phyloP scores from a whole-genome alignment of 495 filamentous ascomycete genomes.

The Tuber aestivum region DNA sequence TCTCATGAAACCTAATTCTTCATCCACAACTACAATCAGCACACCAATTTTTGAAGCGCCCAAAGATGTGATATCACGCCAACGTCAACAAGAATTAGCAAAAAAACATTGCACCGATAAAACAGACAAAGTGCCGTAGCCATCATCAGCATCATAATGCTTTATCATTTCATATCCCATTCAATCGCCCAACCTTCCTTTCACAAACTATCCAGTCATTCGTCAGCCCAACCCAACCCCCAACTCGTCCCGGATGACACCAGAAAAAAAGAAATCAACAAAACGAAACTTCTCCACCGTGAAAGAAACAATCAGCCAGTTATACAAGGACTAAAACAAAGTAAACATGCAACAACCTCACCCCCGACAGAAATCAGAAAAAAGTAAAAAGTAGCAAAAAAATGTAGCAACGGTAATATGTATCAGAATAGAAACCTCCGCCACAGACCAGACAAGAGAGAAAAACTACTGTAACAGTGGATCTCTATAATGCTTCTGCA shows the following conservation, averaged over 20 bases:
- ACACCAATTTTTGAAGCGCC: neutral
- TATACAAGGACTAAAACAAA: neutral
- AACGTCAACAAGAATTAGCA: neutral
- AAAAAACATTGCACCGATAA: neutral
- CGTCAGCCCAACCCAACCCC: neutral
- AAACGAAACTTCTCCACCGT: neutral
- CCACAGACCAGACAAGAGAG: neutral
- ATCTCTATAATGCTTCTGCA: slow-evolving; percentile 72
- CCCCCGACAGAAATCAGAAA: neutral
- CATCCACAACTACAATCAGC: neutral
- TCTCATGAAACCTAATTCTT: neutral
- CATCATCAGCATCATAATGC: neutral
- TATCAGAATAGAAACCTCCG: slow-evolving; percentile 3
- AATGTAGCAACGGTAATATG: neutral
- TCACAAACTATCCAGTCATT: neutral
- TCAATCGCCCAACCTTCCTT: neutral
- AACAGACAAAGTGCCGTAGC: neutral
- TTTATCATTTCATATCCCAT: neutral
- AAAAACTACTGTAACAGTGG: slow-evolving; percentile 41
- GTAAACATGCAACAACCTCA: neutral
- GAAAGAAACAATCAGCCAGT: neutral
- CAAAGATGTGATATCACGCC: neutral
- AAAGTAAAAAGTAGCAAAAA: neutral
- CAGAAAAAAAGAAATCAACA: neutral
- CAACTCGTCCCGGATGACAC: neutral